Conservation (phyloP, 352 stramenopile species). For the Globisporangium splendens region DNA sequence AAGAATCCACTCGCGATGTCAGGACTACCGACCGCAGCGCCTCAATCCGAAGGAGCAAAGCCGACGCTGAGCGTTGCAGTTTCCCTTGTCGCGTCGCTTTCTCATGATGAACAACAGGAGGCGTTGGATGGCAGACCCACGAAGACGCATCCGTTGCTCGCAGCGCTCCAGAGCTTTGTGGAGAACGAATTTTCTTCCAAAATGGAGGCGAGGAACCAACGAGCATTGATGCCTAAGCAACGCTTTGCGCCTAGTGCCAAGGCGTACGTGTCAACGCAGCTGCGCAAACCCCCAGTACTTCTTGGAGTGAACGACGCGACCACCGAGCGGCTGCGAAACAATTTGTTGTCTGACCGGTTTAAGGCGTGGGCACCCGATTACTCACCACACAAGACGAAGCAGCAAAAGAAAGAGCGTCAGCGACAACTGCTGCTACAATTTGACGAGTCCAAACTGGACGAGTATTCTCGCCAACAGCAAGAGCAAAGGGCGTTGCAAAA, state of each 20-base stretch:
- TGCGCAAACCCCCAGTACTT: conserved; percentile 12
- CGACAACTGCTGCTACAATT: conserved; percentile 43
- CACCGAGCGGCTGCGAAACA: conserved; percentile 29
- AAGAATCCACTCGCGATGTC: conserved; percentile 6
- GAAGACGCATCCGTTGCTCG: conserved; percentile 60
- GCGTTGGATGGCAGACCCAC: conserved; percentile 51
- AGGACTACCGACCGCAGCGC: background rate
- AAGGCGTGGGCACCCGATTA: conserved; percentile 44
- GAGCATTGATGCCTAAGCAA: conserved; percentile 20
- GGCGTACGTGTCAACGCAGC: conserved; percentile 23
- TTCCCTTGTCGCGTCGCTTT: conserved; percentile 68
- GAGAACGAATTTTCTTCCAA: conserved; percentile 37
- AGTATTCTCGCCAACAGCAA: conserved; percentile 16
- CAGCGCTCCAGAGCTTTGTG: conserved; percentile 65
- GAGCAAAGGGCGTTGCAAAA: conserved; percentile 11
- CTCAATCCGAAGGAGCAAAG: conserved; percentile 23
- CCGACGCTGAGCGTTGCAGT: conserved; percentile 57
- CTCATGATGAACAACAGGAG: conserved; percentile 68
- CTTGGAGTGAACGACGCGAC: conserved; percentile 39
- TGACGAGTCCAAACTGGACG: conserved; percentile 28
- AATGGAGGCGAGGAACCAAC: conserved; percentile 18
- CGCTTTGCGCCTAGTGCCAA: conserved; percentile 35
- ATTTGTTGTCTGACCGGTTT: conserved; percentile 38
- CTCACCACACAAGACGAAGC: conserved; percentile 25
- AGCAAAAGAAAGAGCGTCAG: conserved; percentile 34